Percentiles rank a stretch among this genome's conserved stretches.
Evolutionary conservation across 306 rosid genomes (phyloP).

Genomic region (Cercis canadensis): DNA sequence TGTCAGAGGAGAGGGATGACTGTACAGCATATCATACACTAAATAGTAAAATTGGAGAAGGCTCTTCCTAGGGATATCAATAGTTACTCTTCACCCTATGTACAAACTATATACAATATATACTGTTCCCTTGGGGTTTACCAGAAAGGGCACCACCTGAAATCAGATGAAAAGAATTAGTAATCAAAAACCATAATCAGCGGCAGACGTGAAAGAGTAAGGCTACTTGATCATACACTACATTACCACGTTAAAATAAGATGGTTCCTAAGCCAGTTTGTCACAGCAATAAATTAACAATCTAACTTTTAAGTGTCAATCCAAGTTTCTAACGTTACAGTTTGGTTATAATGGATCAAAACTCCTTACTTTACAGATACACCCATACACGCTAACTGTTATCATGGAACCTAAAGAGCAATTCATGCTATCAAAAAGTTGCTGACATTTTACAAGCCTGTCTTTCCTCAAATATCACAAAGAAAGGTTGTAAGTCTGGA

Average conservation of each 20-base stretch:
- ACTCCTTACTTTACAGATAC: too few relatives aligned
- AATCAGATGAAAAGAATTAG: slow-evolving; percentile 18
- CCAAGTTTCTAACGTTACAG: too few relatives aligned
- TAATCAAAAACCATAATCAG: slow-evolving; percentile 9
- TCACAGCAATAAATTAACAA: not conserved
- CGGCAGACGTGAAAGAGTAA: not conserved
- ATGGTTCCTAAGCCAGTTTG: not conserved
- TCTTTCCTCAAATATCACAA: too few relatives aligned
- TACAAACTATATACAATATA: slow-evolving; percentile 52
- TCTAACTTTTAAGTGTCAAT: not conserved
- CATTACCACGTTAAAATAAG: not conserved
- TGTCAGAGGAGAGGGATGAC: slow-evolving; percentile 22
- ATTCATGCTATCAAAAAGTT: too few relatives aligned
- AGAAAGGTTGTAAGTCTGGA: too few relatives aligned
- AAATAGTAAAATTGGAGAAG: not conserved
- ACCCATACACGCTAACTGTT: too few relatives aligned
- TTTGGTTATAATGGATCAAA: too few relatives aligned
- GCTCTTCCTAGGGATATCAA: slow-evolving; percentile 3
- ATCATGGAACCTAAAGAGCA: too few relatives aligned
- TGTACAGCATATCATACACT: slow-evolving; percentile 36
- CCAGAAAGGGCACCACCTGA: slow-evolving; percentile 99
- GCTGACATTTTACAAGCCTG: too few relatives aligned
- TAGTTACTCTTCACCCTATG: slow-evolving; percentile 37
- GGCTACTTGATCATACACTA: not conserved
- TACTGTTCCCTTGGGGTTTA: slow-evolving; percentile 44